Base-by-base conservation (phyloP, 2,329 filamentous ascomycete genomes). In the Cladophialophora psammophila region DNA sequence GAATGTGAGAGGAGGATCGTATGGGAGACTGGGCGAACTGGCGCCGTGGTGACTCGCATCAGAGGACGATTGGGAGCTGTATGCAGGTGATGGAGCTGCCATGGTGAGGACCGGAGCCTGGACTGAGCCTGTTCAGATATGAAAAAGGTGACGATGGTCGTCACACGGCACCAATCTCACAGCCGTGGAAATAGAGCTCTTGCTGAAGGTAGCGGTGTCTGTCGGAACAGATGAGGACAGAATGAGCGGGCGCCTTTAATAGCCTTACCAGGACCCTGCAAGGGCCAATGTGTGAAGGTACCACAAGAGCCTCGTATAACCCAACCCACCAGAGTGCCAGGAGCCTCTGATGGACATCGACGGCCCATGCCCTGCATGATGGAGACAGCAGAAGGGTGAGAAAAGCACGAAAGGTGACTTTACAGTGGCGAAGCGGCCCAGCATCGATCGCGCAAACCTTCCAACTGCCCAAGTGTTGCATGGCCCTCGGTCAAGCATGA, bases 1-100 rank as follows among this genome's bases (percentile, higher is more conserved):
- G 62, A 72, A 72, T 5, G 63, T 68, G 45, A 64, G 59, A 42
- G 62, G 65, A n/a, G 55, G 34, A n/a, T 34, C 42, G 60, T 38
- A 48, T 0, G 60, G 18, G 10, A 64, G 52, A 6, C 18, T 48
- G 31, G 53, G 55, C 15, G 59, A 18, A 32, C 55, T 10, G 13
- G 13, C 55, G 54, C 6, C 13, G 42, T 42, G n/a, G 15, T 34
- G 54, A 38, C 13, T 60, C 13, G 45, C 18, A 59, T 36, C 42
- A 9, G 34, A 48, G 18, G 45, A 31, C 18, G 45, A 12, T 9
- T 50, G 18, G 2, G 9, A 12, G 45, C 20, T 12, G 13, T 31
- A 50, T 12, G 45, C 26, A 50, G 45, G 2, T 12, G 45, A 50
- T 4, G 59, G 36, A 52, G 32, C 36, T 48, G 38, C 40, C 42